Evolutionary conservation across 208 protist genomes (phyloP), one percentile per base, ranked within the genome.

Genomic region (Leishmania guyanensis): DNA sequence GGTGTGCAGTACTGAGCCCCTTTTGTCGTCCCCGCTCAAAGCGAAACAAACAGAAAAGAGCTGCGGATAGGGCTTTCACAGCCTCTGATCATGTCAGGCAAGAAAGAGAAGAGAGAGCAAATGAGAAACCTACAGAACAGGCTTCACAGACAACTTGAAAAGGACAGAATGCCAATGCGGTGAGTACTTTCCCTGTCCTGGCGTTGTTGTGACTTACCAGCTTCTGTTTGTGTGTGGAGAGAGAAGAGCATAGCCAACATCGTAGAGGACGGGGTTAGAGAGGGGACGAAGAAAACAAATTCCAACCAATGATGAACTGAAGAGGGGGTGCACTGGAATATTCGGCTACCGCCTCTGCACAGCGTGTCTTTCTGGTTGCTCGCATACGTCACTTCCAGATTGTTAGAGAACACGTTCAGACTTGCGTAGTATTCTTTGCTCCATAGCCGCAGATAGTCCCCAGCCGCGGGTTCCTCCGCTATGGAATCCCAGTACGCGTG

Each of bases 401-500:
- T 8, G 64, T 16, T 10, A 5, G 22, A n/a, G 33, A 69, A 43
- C 33, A 4, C 33, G 33, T 16, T 43, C 12, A 69, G n/a, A 29
- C 22, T 17, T 8, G 5, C 33, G 64, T 69, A 43, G 64, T 8
- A 12, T n/a, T 16, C 33, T 0, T 33, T 16, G 64, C 33, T 46
- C 64, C 36, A 22, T 29, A 10, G 64, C 10, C 36, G 33, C 10
- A 29, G 14, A 3, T 46, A 6, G 33, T 0, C 33, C 64, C 14
- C 64, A 22, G 14, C n/a, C 1, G 64, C 36, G 10, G 26, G 6
- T 0, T 4, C 85, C 62, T 88, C 73, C 74, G 85, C 88, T 50
- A 92, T 89, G 48, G 82, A 88, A 75, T 93, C 90, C 90, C 90
- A 93, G 71, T 92, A 69, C 33, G 79, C 74, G 75, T 93, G 90